Base-by-base conservation (phyloP, 192 early-diverging fungal genomes). In the Linnemannia zychae region DNA sequence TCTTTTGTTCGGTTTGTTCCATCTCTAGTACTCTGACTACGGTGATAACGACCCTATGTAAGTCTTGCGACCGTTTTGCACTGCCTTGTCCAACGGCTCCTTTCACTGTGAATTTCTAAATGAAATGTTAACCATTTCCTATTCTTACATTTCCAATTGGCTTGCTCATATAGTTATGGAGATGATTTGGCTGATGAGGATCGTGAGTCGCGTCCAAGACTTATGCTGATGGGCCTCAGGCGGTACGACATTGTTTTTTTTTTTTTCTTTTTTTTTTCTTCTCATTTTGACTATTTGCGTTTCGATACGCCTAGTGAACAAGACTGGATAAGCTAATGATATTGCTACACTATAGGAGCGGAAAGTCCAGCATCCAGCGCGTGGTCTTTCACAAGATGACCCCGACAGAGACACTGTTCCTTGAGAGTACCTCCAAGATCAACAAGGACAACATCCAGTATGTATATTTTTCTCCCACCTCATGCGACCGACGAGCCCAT, bases 321-420 rank as follows among this genome's bases (percentile, higher is more conserved):
- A 44, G 3, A 44, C 40, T 44, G 16, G 5, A 18, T 15, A 57
- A 57, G 66, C n/a, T 5, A 4, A 4, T 67, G 66, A 6, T 5
- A 34, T 44, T 44, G 40, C 40, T 44, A 17, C 24, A 24, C 70
- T 13, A 69, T 73, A 96, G 94, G 84, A 94, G 94, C 79, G 97
- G 97, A 38, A 97, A 97, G 84, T 95, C 94, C 17, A 94, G 92
- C 81, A 97, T 97, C 76, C 92, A 95, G 74, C 89, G 91, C 40
- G 96, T 97, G 11, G 96, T 97, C 1, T 97, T 97, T 87, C 92
- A 95, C 67, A 97, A 97, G 72, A 95, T 97, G 93, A 91, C 94
- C 20, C 94, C 97, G 4, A 95, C 94, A 73, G 97, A 97, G 73
- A 97, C 96, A 0, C 87, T 97, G 31, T 97, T 93, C 81, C 87